Percentiles rank a stretch among this genome's conserved stretches.
Conservation (phyloP, 1,284 basidiomycete genomes). For the Naganishia sp. region DNA sequence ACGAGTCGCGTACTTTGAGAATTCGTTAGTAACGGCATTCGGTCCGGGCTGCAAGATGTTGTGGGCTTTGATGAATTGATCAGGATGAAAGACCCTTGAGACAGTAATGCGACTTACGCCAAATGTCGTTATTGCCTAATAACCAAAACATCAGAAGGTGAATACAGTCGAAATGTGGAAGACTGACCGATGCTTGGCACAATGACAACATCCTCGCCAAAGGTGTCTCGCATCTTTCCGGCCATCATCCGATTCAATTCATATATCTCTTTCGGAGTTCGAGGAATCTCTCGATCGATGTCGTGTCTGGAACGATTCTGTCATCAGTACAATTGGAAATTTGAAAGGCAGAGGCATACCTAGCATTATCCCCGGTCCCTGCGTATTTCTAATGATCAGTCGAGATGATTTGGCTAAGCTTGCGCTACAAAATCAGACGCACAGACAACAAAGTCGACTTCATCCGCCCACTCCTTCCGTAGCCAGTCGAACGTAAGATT, state of each 20-base stretch:
- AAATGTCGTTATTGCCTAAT: slow-evolving; percentile 81
- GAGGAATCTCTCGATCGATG: slow-evolving; percentile 75
- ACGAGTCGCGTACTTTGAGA: slow-evolving; percentile 60
- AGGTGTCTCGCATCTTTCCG: slow-evolving; percentile 66
- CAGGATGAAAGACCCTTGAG: background rate
- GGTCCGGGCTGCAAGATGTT: slow-evolving; percentile 65
- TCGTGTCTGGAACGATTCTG: slow-evolving; percentile 64
- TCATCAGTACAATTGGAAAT: background rate
- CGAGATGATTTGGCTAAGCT: background rate
- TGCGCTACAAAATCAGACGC: slow-evolving; percentile 42
- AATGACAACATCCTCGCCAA: slow-evolving; percentile 75
- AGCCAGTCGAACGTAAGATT: slow-evolving; percentile 80
- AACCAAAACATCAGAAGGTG: slow-evolving; percentile 25
- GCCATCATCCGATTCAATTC: slow-evolving; percentile 70
- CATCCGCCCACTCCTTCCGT: slow-evolving; percentile 73
- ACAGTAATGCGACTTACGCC: slow-evolving; percentile 62
- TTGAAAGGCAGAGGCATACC: slow-evolving; percentile 56
- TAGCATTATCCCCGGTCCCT: slow-evolving; percentile 91
- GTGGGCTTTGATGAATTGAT: slow-evolving; percentile 55
- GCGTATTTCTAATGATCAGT: slow-evolving; percentile 31
- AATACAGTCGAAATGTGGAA: slow-evolving; percentile 4
- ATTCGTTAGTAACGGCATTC: slow-evolving; percentile 74
- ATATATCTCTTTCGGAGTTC: slow-evolving; percentile 79
- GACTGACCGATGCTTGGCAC: slow-evolving; percentile 74
- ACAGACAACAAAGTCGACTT: slow-evolving; percentile 90